Evolutionary conservation across 2,329 filamentous ascomycete genomes (phyloP).

Genomic region (Beauveria brongniartii): DNA sequence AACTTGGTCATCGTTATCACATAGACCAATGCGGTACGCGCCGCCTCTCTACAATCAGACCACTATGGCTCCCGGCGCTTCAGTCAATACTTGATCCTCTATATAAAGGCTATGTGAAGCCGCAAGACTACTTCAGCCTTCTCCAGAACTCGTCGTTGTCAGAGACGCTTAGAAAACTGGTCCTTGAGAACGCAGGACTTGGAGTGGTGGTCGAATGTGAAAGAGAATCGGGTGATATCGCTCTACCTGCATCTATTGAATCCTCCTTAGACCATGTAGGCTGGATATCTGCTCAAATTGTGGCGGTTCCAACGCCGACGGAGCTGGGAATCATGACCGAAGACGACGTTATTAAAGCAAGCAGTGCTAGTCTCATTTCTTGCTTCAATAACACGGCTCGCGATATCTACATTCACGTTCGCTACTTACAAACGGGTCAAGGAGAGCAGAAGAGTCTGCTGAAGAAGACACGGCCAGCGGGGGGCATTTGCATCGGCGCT

Average conservation of each 20-base stretch:
- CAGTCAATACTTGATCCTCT: conserved; percentile 10
- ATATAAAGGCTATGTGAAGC: conserved; percentile 11
- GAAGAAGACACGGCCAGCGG: background rate
- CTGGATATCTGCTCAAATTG: conserved; percentile 13
- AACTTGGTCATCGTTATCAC: conserved; percentile 8
- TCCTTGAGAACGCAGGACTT: conserved; percentile 9
- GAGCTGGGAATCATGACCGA: conserved; percentile 1
- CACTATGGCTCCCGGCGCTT: conserved; percentile 12
- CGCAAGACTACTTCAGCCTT: conserved; percentile 9
- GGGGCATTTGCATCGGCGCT: background rate
- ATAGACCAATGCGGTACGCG: conserved; percentile 8
- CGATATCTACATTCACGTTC: conserved; percentile 11
- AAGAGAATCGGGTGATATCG: conserved; percentile 9
- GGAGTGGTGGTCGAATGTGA: conserved; percentile 11
- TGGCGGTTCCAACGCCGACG: conserved; percentile 12
- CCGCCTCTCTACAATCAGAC: conserved; percentile 7
- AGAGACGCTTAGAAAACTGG: conserved; percentile 1
- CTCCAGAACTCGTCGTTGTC: conserved; percentile 10
- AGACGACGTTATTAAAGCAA: conserved; percentile 5
- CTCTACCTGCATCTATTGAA: conserved; percentile 12
- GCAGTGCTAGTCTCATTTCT: conserved; percentile 8
- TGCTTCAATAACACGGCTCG: conserved; percentile 8
- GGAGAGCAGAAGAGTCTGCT: conserved; percentile 10
- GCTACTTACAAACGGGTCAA: conserved; percentile 10
- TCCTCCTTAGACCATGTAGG: conserved; percentile 10